A percentile compares a stretch with the other conserved stretches of the same genome.
phyloP scores from a whole-genome alignment of 73 alveolate species.

The Uronychia binucleata region DNA sequence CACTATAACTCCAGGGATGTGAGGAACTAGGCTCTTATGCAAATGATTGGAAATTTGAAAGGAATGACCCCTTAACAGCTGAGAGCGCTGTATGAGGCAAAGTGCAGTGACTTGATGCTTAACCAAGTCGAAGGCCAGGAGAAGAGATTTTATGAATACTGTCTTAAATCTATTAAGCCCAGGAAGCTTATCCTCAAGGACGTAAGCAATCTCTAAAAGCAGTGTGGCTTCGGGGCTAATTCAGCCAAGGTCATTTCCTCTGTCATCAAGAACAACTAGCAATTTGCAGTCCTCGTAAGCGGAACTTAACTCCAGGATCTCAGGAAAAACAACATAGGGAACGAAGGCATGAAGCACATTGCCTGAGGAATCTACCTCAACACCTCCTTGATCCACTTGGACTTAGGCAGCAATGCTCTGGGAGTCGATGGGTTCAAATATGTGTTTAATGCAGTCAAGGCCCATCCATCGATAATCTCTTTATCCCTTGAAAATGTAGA shows the following conservation, averaged over 20 bases:
- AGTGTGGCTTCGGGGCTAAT: conserved; percentile 51
- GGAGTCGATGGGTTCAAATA: conserved; percentile 41
- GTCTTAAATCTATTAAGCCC: conserved; percentile 10
- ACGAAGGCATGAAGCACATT: conserved; percentile 33
- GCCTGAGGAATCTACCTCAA: conserved; percentile 33
- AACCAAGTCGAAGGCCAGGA: not conserved
- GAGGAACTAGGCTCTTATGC: not conserved
- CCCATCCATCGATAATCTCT: conserved; percentile 30
- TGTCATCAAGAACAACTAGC: conserved; percentile 11
- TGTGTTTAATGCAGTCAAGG: conserved; percentile 16
- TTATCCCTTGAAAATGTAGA: conserved; percentile 52
- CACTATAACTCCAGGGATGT: not conserved
- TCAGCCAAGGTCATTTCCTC: conserved; percentile 35
- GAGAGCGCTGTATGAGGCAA: conserved; percentile 11
- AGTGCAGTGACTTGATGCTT: not conserved
- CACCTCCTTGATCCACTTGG: conserved; percentile 46
- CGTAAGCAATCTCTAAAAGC: not conserved
- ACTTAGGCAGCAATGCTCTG: conserved; percentile 60
- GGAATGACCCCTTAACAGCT: not conserved
- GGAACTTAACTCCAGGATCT: conserved; percentile 29
- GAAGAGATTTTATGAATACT: conserved; percentile 11
- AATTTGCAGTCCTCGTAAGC: not conserved
- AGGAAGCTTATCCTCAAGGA: conserved; percentile 51
- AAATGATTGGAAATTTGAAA: not conserved
- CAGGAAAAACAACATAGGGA: conserved; percentile 52